Evolutionary conservation across 1,139 yeast genomes (phyloP).

Genomic region (Hanseniaspora gamundiae): DNA sequence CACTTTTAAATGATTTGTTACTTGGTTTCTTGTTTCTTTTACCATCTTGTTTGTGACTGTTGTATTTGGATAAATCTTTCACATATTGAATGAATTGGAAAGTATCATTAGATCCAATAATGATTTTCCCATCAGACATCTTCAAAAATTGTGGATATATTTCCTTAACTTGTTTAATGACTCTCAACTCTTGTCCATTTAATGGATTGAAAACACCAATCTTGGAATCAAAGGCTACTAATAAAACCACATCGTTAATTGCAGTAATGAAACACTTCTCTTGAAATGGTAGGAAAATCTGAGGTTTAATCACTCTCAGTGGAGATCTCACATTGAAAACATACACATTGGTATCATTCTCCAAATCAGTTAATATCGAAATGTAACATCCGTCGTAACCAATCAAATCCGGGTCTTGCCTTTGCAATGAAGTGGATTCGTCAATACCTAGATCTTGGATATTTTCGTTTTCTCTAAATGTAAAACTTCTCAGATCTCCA

Average conservation of each 20-base stretch:
- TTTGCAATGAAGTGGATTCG: conserved; percentile 14
- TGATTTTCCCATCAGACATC: conserved; percentile 22
- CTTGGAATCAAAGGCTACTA: conserved; percentile 55
- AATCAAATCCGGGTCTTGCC: conserved; percentile 27
- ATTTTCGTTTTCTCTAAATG: conserved; percentile 28
- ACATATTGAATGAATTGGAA: conserved; percentile 21
- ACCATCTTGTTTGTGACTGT: neutral
- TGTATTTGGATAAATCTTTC: conserved; percentile 10
- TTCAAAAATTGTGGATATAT: conserved; percentile 20
- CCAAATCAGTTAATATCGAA: conserved; percentile 29
- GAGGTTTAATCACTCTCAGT: conserved; percentile 13
- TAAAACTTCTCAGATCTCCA: conserved; percentile 15
- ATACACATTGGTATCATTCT: conserved; percentile 24
- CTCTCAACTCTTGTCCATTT: conserved; percentile 26
- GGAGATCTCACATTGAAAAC: conserved; percentile 32
- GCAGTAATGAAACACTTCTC: conserved; percentile 22
- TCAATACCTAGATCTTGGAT: conserved; percentile 32
- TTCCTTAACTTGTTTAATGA: conserved; percentile 19
- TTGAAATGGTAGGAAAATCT: conserved; percentile 16
- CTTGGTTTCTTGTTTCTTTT: conserved; percentile 6
- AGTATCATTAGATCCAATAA: conserved; percentile 20
- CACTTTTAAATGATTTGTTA: conserved; percentile 20
- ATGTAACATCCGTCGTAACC: conserved; percentile 46
- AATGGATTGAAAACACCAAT: conserved; percentile 51
- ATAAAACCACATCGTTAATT: conserved; percentile 32